Evolutionary conservation across 768 basidiomycete genomes (phyloP).

Genomic region (Phaeolepiota aurea): DNA sequence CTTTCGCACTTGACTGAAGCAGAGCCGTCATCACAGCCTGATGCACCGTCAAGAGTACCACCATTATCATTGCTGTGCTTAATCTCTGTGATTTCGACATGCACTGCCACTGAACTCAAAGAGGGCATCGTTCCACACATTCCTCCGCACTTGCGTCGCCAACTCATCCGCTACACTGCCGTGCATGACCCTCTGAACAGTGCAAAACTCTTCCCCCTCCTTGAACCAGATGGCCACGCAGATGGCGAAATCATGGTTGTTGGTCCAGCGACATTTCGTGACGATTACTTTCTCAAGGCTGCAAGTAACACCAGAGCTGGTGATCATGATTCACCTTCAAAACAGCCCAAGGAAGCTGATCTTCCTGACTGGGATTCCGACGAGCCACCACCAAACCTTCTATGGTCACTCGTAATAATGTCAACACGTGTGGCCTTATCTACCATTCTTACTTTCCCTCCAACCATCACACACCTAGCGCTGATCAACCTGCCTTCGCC

Average conservation of each 20-base stretch:
- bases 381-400: conserved; percentile 20
- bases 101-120: conserved; percentile 30
- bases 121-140: conserved; percentile 40
- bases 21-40: conserved; percentile 4
- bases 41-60: conserved; percentile 27
- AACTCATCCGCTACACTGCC: conserved; percentile 50
- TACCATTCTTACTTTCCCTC: conserved; percentile 45
- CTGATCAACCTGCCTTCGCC: conserved; percentile 42
- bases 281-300: conserved; percentile 29
- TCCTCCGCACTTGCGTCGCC: conserved; percentile 50
- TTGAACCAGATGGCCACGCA: conserved; percentile 40
- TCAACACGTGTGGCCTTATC: conserved; percentile 35
- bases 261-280: conserved; percentile 41
- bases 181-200: conserved; percentile 47
- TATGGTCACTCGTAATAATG: conserved; percentile 44
- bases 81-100: conserved; percentile 31
- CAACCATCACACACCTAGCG: conserved; percentile 55
- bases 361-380: conserved; percentile 39
- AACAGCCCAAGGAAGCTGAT: conserved; percentile 8
- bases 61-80: conserved; percentile 53
- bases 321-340: background rate
- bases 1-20: conserved; percentile 24
- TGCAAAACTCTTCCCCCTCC: conserved; percentile 40
- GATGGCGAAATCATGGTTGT: conserved; percentile 61
- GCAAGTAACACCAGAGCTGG: background rate